Evolutionary conservation across 129 eudicot species (phyloP), one percentile per base, ranked within the genome.

Genomic region (Oenanthe sinensis): DNA sequence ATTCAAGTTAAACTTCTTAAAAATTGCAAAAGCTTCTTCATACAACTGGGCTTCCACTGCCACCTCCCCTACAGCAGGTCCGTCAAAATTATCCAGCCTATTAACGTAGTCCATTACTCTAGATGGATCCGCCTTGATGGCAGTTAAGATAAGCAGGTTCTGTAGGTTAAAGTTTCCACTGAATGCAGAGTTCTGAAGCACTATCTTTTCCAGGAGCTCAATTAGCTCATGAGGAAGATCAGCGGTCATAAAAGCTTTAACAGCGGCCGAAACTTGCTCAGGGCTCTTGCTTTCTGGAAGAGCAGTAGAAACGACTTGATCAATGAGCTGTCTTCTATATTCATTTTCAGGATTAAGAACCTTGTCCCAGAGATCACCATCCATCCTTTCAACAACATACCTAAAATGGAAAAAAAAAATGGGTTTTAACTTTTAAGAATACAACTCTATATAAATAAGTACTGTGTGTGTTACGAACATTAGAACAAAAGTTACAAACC

Each of bases 311-410:
- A 94, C 97, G 84, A 94, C 97, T 88, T 94, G 98, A 79, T 94
- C 98, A 78, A 94, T 94, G 83, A 94, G 96, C 86, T 89, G 91
- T 71, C 98, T 88, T 83, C 97, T 88, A 78, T 88, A 94, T 76
- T 94, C 97, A 82, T 94, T 94, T 69, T 94, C 98, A 24, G 98
- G 98, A 81, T 84, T 89, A 76, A 94, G 96, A 85, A 91, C 98
- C 77, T 91, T 94, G 46, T 86, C 98, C 98, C 98, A 94, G 24
- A 94, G 96, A 87, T 94, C 97, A 72, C 85, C 96, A 82, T 94
- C 98, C 97, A 91, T 94, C 60, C 98, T 94, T 83, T 94, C 98
- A 44, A 94, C 98, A 44, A 94, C 97, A 85, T 91, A 94, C 85
- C 98, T 91, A 79, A 26, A 10, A 60, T 9, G 33, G 74, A 77